Percentiles rank a stretch among this genome's conserved stretches.
Conservation (phyloP, 192 early-diverging fungal species). For the Entomortierella beljakovae region DNA sequence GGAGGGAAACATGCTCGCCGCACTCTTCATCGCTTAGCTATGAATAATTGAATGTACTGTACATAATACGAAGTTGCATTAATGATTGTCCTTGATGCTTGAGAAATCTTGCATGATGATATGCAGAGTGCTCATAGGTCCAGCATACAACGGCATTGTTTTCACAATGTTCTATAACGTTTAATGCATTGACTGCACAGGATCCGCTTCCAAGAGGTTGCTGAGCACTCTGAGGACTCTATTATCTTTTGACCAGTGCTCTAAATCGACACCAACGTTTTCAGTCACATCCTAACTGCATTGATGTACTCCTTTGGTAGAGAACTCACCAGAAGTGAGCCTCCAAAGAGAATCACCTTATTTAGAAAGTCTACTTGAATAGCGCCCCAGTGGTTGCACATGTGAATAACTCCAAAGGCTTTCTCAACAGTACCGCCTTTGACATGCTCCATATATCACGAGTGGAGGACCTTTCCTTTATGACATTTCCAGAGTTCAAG, state of each 20-base stretch:
- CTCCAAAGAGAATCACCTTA: background rate
- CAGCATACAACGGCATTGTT: background rate
- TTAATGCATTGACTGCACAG: slow-evolving; percentile 10
- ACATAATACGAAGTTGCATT: too few relatives aligned
- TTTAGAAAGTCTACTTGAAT: background rate
- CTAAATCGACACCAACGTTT: background rate
- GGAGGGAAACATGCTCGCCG: too few relatives aligned
- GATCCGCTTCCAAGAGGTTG: slow-evolving; percentile 6
- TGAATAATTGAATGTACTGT: too few relatives aligned
- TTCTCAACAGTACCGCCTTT: background rate
- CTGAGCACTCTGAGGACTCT: background rate
- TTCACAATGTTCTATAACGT: background rate
- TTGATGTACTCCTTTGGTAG: background rate
- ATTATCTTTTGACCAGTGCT: background rate
- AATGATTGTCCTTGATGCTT: too few relatives aligned
- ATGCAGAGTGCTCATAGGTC: background rate
- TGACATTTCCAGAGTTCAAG: background rate
- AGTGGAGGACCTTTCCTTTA: too few relatives aligned
- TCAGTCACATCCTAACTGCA: background rate
- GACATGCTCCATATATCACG: background rate
- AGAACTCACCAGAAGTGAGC: background rate
- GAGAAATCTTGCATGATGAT: slow-evolving; percentile 1
- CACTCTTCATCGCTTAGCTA: too few relatives aligned
- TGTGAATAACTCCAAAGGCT: background rate
- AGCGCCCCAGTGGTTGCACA: slow-evolving; percentile 1